A percentile compares a stretch with the other conserved stretches of the same genome.
phyloP scores from a whole-genome alignment of 148 eudicot genomes.

The Amaranthus palmeri region DNA sequence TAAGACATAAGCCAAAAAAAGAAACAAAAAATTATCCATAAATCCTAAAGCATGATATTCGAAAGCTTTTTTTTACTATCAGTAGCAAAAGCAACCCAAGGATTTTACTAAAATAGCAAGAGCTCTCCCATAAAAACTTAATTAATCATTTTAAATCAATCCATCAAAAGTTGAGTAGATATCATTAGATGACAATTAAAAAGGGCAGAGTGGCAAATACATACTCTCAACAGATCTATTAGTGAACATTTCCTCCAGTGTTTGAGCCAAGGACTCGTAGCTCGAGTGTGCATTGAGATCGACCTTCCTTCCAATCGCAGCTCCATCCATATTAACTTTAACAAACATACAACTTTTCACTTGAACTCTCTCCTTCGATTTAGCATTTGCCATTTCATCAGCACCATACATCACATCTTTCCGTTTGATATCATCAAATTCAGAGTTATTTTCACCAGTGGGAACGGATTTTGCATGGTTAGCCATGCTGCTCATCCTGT shows the following conservation, averaged over 20 bases:
- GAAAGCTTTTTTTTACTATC: too few species aligned
- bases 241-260: constrained; percentile 77
- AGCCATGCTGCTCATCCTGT: constrained; percentile 71
- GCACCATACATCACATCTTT: constrained; percentile 30
- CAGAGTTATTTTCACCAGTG: constrained; percentile 38
- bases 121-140: not conserved
- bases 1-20: not conserved
- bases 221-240: constrained; percentile 47
- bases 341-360: constrained; percentile 53
- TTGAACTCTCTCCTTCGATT: constrained; percentile 32
- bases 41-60: not conserved
- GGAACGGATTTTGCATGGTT: constrained; percentile 56
- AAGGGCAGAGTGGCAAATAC: constrained; percentile 20
- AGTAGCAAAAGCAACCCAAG: too few species aligned
- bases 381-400: constrained; percentile 27
- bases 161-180: not conserved
- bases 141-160: not conserved
- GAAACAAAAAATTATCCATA: not conserved
- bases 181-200: not conserved
- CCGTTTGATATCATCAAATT: constrained; percentile 36
- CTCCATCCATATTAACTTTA: constrained; percentile 93
- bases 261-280: constrained; percentile 61
- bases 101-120: not conserved
- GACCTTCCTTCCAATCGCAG: constrained; percentile 84
- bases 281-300: constrained; percentile 71